A percentile compares a stretch with the other conserved stretches of the same genome.
Conservation (phyloP, 352 stramenopile species). For the Blastocystis sp. region DNA sequence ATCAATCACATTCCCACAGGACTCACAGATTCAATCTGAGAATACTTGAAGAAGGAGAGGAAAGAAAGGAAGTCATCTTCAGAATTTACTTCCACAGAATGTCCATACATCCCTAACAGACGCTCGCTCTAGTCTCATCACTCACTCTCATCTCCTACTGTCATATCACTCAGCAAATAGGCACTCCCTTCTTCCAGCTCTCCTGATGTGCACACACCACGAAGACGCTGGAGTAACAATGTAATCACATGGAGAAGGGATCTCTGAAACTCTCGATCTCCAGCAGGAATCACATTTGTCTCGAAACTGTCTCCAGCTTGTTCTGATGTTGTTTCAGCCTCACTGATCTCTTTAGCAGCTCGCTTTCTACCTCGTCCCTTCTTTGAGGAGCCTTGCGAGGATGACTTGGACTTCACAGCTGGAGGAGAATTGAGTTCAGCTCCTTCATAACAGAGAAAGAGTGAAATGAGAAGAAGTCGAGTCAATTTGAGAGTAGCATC, state of each 20-base stretch:
- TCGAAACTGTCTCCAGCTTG: not conserved
- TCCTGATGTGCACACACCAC: not conserved
- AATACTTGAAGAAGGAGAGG: conserved; percentile 34
- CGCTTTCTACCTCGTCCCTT: not conserved
- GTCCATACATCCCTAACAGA: not conserved
- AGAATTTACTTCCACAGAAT: not conserved
- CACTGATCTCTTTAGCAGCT: not conserved
- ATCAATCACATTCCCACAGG: not conserved
- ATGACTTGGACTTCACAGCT: not conserved
- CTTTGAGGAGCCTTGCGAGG: not conserved
- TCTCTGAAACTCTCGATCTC: not conserved
- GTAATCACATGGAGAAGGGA: conserved; percentile 39
- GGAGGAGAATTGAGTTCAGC: not conserved
- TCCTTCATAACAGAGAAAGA: conserved; percentile 38
- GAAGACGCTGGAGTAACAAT: not conserved
- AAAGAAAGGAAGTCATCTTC: conserved; percentile 29
- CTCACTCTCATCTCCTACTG: not conserved
- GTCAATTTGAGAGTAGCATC: conserved; percentile 12
- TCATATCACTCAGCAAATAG: conserved; percentile 23
- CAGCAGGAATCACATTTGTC: not conserved
- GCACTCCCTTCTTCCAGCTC: conserved; percentile 1
- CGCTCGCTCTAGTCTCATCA: not conserved
- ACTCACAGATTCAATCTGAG: not conserved
- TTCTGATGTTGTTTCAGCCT: not conserved
- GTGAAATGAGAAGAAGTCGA: conserved; percentile 18